Conservation (phyloP, 2,329 filamentous ascomycete genomes). For the Colletotrichum tabaci region DNA sequence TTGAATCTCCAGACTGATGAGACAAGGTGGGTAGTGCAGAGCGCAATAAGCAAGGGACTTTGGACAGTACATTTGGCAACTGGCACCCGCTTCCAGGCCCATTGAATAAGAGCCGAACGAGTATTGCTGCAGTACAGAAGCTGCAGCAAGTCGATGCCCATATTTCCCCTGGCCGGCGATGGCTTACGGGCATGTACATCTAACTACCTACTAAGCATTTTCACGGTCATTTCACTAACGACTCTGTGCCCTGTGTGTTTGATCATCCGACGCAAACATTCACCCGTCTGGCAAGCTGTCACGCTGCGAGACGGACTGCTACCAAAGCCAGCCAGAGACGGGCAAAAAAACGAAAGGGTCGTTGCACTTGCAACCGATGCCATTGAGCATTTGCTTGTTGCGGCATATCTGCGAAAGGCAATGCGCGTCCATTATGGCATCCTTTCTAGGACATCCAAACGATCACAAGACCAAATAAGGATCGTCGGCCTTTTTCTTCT, state of each 20-base stretch:
- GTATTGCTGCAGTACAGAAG: conserved; percentile 20
- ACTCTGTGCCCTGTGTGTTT: neutral
- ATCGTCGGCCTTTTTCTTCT: conserved; percentile 3
- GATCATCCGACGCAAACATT: conserved; percentile 17
- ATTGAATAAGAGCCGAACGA: conserved; percentile 7
- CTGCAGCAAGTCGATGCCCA: conserved; percentile 8
- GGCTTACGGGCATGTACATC: conserved; percentile 8
- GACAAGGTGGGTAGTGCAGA: conserved; percentile 8
- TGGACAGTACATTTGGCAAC: neutral
- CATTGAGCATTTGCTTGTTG: conserved; percentile 12
- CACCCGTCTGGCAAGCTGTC: neutral
- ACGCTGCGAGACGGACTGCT: neutral
- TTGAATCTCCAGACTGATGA: conserved; percentile 24
- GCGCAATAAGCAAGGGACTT: conserved; percentile 6
- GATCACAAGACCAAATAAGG: neutral
- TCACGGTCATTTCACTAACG: neutral
- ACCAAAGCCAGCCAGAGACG: neutral
- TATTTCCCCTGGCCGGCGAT: conserved; percentile 6
- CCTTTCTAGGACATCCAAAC: neutral
- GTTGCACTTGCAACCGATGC: conserved; percentile 18
- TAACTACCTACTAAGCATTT: conserved; percentile 29
- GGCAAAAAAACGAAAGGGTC: conserved; percentile 14
- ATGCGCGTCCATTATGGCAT: neutral
- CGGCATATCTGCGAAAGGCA: conserved; percentile 3
- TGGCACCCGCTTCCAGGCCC: neutral